phyloP scores from a whole-genome alignment of 2,329 filamentous ascomycete species.

The Didymella glomerata region DNA sequence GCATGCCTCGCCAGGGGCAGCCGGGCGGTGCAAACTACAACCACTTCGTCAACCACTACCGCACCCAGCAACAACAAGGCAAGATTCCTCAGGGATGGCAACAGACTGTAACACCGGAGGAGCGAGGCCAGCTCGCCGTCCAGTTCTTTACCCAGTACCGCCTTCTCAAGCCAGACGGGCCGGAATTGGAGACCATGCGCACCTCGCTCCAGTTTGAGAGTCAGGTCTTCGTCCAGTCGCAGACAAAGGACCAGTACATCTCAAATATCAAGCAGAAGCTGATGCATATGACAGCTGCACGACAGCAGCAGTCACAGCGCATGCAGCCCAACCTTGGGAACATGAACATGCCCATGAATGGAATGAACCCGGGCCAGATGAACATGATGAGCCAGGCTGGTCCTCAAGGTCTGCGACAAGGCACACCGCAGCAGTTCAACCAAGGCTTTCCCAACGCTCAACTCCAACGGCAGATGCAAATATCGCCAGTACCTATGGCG shows the following conservation, averaged over 20 bases:
- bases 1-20: constrained; percentile 27
- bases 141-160: constrained; percentile 47
- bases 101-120: constrained; percentile 41
- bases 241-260: constrained; percentile 45
- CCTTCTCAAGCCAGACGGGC: constrained; percentile 43
- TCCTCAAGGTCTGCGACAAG: constrained; percentile 47
- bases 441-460: constrained; percentile 58
- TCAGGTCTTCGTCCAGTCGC: constrained; percentile 35
- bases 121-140: constrained; percentile 43
- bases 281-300: constrained; percentile 39
- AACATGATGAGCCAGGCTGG: constrained; percentile 49
- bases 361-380: constrained; percentile 46
- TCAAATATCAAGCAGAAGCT: constrained; percentile 43
- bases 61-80: constrained; percentile 36
- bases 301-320: constrained; percentile 41
- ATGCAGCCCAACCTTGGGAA: constrained; percentile 36
- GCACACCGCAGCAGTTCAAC: constrained; percentile 55
- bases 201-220: constrained; percentile 43
- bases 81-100: constrained; percentile 47
- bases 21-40: constrained; percentile 32
- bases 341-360: constrained; percentile 41
- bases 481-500: constrained; percentile 57
- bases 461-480: constrained; percentile 60
- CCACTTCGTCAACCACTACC: constrained; percentile 42
- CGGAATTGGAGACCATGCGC: constrained; percentile 41